Percentiles rank a stretch among this genome's conserved stretches.
phyloP scores from a whole-genome alignment of 73 alveolate species.

The Paramecium caudatum region DNA sequence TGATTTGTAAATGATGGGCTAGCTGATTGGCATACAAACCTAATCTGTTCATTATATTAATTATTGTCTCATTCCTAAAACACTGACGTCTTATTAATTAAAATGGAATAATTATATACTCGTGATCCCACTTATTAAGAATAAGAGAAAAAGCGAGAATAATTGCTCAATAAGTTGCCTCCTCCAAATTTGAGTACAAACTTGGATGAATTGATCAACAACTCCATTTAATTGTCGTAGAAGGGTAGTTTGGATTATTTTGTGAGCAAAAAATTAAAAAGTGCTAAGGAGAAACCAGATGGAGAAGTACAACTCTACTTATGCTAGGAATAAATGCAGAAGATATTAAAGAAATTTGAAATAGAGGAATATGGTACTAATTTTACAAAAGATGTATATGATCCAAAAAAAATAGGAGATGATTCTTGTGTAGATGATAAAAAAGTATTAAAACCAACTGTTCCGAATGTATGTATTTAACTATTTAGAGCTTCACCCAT shows the following conservation, averaged over 20 bases:
- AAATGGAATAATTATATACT: conserved; percentile 40
- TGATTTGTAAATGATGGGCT: conserved; percentile 62
- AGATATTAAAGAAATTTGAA: conserved; percentile 34
- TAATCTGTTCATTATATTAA: conserved; percentile 37
- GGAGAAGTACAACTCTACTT: background rate
- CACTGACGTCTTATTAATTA: conserved; percentile 56
- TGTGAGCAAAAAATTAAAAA: conserved; percentile 30
- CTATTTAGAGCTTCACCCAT: conserved; percentile 24
- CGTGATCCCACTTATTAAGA: conserved; percentile 45
- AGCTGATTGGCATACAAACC: conserved; percentile 19
- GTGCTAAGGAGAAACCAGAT: conserved; percentile 59
- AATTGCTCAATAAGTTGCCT: conserved; percentile 17
- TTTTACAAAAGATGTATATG: conserved; percentile 61
- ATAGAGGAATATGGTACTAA: conserved; percentile 59
- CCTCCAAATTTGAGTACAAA: background rate
- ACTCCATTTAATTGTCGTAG: background rate
- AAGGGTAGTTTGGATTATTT: conserved; percentile 5
- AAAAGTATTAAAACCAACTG: conserved; percentile 46
- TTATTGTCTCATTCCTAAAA: conserved; percentile 38
- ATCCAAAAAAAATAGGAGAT: conserved; percentile 59
- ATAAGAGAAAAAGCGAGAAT: conserved; percentile 44
- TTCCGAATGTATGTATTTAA: conserved; percentile 33
- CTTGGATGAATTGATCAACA: conserved; percentile 24
- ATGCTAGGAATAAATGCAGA: conserved; percentile 25
- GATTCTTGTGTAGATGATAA: conserved; percentile 47